Percentiles rank a stretch among this genome's conserved stretches.
Conservation (phyloP, 2,329 filamentous ascomycete species). For the Arthrocladium fulminans region DNA sequence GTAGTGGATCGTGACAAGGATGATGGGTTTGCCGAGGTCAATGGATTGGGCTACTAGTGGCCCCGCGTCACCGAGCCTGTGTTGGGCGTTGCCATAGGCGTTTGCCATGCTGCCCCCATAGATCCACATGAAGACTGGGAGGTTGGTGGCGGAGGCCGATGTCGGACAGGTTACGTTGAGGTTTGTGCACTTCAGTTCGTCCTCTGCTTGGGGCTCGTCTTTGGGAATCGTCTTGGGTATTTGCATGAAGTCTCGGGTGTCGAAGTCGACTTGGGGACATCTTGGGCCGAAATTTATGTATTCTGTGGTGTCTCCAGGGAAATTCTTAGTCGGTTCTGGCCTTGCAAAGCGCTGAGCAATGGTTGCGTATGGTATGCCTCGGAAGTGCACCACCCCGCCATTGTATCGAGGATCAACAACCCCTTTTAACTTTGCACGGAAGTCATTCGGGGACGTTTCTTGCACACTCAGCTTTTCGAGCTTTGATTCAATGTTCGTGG, state of each 20-base stretch:
- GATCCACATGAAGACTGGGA: slow-evolving; percentile 9
- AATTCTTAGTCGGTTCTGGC: not conserved
- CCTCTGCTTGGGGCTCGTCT: not conserved
- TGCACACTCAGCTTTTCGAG: not conserved
- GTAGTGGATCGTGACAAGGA: slow-evolving; percentile 42
- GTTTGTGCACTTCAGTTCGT: slow-evolving; percentile 6
- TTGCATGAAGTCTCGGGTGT: slow-evolving; percentile 7
- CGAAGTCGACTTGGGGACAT: slow-evolving; percentile 4
- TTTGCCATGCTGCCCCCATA: slow-evolving; percentile 2
- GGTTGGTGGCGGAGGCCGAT: not conserved
- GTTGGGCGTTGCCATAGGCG: not conserved
- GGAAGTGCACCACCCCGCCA: not conserved
- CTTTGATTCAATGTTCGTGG: not conserved
- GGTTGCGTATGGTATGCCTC: slow-evolving; percentile 8
- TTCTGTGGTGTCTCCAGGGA: not conserved
- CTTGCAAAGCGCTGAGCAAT: slow-evolving; percentile 4
- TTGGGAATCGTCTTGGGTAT: slow-evolving; percentile 7
- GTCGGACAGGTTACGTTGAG: slow-evolving; percentile 7
- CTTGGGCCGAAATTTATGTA: slow-evolving; percentile 7
- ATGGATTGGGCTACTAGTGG: slow-evolving; percentile 37
- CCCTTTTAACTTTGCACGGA: slow-evolving; percentile 2
- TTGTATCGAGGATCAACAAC: slow-evolving; percentile 3
- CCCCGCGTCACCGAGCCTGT: slow-evolving; percentile 1
- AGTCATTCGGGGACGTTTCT: not conserved
- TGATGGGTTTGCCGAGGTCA: slow-evolving; percentile 37